phyloP scores from a whole-genome alignment of 2,329 filamentous ascomycete genomes.

The Cytospora schulzeri region DNA sequence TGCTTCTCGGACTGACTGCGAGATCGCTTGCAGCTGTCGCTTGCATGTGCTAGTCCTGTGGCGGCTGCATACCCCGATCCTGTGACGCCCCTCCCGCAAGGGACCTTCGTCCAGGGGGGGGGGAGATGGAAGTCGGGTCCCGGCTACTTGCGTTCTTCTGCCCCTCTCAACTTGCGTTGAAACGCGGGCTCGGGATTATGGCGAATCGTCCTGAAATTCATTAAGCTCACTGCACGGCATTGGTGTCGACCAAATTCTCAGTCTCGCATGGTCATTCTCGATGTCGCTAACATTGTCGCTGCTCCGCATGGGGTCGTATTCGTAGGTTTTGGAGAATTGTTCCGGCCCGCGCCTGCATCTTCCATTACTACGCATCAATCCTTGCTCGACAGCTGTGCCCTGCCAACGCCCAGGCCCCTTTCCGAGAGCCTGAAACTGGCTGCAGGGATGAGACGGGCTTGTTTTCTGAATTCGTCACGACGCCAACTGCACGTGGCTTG shows the following conservation, averaged over 20 bases:
- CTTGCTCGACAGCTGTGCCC: slow-evolving; percentile 14
- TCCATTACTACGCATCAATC: background rate
- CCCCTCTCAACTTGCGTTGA: background rate
- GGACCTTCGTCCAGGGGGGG: background rate
- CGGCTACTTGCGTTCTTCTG: background rate
- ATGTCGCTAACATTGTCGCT: slow-evolving; percentile 11
- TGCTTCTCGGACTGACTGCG: background rate
- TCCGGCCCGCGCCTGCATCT: background rate
- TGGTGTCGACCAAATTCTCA: slow-evolving; percentile 9
- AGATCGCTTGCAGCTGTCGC: slow-evolving; percentile 13
- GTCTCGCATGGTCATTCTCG: slow-evolving; percentile 13
- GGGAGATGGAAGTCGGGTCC: background rate
- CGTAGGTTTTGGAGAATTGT: slow-evolving; percentile 10
- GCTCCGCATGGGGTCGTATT: slow-evolving; percentile 21
- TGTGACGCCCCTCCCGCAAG: background rate
- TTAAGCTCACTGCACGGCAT: slow-evolving; percentile 7
- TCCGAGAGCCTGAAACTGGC: slow-evolving; percentile 17
- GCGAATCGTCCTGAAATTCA: background rate
- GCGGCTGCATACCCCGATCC: slow-evolving; percentile 9
- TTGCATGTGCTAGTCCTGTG: slow-evolving; percentile 12
- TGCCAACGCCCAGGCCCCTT: slow-evolving; percentile 14
- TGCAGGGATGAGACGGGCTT: slow-evolving; percentile 13
- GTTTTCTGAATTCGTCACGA: slow-evolving; percentile 5
- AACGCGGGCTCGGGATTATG: background rate
- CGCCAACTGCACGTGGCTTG: slow-evolving; percentile 14